Percentiles rank a stretch among this genome's conserved stretches.
phyloP scores from a whole-genome alignment of 2,329 filamentous ascomycete genomes.

The Dothideomycetes sp. region DNA sequence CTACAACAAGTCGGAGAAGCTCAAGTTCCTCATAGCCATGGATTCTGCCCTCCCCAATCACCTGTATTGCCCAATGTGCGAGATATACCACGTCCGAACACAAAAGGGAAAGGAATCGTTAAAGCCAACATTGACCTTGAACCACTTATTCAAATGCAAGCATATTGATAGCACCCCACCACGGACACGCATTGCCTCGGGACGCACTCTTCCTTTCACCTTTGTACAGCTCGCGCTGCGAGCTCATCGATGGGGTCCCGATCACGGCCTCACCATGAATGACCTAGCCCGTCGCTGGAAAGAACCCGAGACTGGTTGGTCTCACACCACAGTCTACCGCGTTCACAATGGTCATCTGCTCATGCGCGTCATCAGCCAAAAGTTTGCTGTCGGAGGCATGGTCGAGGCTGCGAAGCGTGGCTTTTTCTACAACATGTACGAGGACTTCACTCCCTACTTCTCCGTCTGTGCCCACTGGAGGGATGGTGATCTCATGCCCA shows the following conservation, averaged over 20 bases:
- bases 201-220: slow-evolving; percentile 44
- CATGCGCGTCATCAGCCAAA: slow-evolving; percentile 45
- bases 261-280: slow-evolving; percentile 37
- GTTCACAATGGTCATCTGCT: slow-evolving; percentile 42
- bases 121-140: slow-evolving; percentile 41
- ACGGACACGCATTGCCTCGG: slow-evolving; percentile 42
- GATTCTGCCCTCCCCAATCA: slow-evolving; percentile 43
- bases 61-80: slow-evolving; percentile 49
- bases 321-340: slow-evolving; percentile 43
- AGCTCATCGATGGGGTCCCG: slow-evolving; percentile 33
- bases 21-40: slow-evolving; percentile 40
- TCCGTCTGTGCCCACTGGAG: slow-evolving; percentile 52
- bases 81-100: slow-evolving; percentile 42
- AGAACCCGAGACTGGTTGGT: slow-evolving; percentile 40
- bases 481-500: slow-evolving; percentile 47
- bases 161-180: slow-evolving; percentile 34
- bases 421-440: slow-evolving; percentile 43
- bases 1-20: slow-evolving; percentile 33
- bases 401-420: slow-evolving; percentile 42
- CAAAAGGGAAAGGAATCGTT: slow-evolving; percentile 43
- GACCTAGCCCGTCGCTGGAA: slow-evolving; percentile 44
- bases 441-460: slow-evolving; percentile 53
- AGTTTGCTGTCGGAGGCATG: slow-evolving; percentile 38
- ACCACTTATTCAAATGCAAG: slow-evolving; percentile 47
- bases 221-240: slow-evolving; percentile 48